Percentiles rank a stretch among this genome's conserved stretches.
phyloP scores from a whole-genome alignment of 108 stramenopile genomes.

The Poteriospumella lacustris region DNA sequence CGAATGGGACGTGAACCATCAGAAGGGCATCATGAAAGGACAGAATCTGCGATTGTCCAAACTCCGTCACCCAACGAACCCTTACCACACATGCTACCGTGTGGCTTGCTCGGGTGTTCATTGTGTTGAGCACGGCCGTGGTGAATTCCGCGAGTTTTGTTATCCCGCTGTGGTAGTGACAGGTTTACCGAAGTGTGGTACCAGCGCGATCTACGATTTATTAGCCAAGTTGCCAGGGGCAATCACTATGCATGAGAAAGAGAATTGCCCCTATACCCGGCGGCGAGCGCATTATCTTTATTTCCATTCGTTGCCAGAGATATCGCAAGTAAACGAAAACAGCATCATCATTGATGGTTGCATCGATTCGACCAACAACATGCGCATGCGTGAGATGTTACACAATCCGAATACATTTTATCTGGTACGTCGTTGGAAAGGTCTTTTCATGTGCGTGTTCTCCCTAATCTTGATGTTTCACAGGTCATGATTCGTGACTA shows the following conservation, averaged over 20 bases:
- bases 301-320: background rate
- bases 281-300: background rate
- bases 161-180: background rate
- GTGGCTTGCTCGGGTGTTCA: background rate
- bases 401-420: background rate
- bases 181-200: conserved; percentile 11
- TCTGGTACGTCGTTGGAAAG: background rate
- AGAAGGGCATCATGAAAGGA: background rate
- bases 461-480: background rate
- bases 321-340: background rate
- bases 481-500: background rate
- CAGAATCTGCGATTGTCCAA: background rate
- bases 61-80: background rate
- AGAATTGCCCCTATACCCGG: background rate
- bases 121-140: background rate
- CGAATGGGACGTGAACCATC: background rate
- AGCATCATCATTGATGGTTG: background rate
- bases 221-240: background rate
- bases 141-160: background rate
- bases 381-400: background rate
- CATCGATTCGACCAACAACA: background rate
- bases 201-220: background rate
- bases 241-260: background rate
- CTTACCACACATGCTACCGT: background rate
- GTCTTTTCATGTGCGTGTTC: background rate